Percentiles rank a stretch among this genome's conserved stretches.
Evolutionary conservation across 805 yeast species (phyloP).

Genomic region (Cyberlindnera galapagoensis): DNA sequence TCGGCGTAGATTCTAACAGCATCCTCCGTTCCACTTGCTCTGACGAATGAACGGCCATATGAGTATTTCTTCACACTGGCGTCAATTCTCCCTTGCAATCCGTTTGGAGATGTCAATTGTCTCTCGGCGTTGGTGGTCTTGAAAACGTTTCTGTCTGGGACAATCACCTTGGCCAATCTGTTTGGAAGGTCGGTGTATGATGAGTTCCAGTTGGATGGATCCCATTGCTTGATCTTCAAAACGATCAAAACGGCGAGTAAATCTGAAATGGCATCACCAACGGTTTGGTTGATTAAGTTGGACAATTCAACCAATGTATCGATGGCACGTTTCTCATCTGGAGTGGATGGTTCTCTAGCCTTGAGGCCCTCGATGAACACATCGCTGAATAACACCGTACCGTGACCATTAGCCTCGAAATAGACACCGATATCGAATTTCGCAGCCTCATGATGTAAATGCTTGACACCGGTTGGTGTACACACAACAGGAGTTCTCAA

Average conservation of each 20-base stretch:
- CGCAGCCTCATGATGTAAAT: constrained; percentile 85
- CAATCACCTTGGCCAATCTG: constrained; percentile 71
- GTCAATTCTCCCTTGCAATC: constrained; percentile 72
- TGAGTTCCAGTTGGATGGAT: constrained; percentile 67
- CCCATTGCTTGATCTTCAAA: constrained; percentile 45
- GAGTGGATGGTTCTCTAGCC: constrained; percentile 30
- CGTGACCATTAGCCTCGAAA: constrained; percentile 99
- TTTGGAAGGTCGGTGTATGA: constrained; percentile 86
- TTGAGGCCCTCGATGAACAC: constrained; percentile 36
- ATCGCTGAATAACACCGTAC: constrained; percentile 80
- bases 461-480: constrained; percentile 95
- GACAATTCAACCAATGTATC: constrained; percentile 53
- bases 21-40: constrained; percentile 97
- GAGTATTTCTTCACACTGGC: constrained; percentile 45
- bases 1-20: constrained; percentile 96
- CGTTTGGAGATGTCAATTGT: constrained; percentile 65
- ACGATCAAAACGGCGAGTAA: constrained; percentile 70
- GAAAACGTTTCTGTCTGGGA: constrained; percentile 73
- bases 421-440: constrained; percentile 87
- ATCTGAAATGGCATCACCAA: constrained; percentile 98
- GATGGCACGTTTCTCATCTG: constrained; percentile 43
- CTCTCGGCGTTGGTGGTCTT: constrained; percentile 90
- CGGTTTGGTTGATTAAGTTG: constrained; percentile 85
- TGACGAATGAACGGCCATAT: constrained; percentile 80
- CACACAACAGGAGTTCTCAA: constrained; percentile 75